Conservation (phyloP, 495 filamentous ascomycete species). For the Parathielavia hyrcaniae region DNA sequence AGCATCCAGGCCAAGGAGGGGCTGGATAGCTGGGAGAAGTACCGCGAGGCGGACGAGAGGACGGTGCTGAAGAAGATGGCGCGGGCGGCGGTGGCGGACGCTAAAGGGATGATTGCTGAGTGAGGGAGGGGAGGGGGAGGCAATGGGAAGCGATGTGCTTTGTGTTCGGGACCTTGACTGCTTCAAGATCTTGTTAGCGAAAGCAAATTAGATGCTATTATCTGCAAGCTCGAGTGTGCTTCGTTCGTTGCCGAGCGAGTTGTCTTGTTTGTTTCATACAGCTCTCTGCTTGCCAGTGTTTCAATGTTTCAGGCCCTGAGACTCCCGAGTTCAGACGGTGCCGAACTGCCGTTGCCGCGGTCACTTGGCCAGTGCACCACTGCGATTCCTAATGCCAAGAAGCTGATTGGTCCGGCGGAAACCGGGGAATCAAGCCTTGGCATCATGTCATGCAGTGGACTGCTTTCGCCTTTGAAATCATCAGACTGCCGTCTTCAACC, state of each 20-base stretch:
- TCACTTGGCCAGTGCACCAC: too few relatives aligned
- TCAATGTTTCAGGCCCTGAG: neutral
- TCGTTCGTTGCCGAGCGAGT: too few relatives aligned
- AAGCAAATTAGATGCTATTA: too few relatives aligned
- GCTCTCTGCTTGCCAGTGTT: neutral
- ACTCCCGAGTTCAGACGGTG: too few relatives aligned
- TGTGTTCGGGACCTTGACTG: too few relatives aligned
- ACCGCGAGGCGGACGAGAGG: constrained; percentile 69
- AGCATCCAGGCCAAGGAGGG: constrained; percentile 80
- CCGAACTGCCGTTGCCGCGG: too few relatives aligned
- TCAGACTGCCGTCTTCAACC: constrained; percentile 9
- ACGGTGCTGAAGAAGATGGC: constrained; percentile 80
- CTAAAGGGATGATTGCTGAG: constrained; percentile 43
- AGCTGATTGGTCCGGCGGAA: constrained; percentile 39
- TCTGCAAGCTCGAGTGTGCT: too few relatives aligned
- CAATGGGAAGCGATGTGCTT: too few relatives aligned
- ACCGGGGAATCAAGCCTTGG: constrained; percentile 33
- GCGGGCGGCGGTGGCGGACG: constrained; percentile 65
- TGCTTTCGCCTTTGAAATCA: constrained; percentile 7
- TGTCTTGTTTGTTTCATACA: too few relatives aligned
- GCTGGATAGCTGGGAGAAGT: constrained; percentile 70
- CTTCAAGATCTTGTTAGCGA: too few relatives aligned
- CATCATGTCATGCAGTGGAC: constrained; percentile 35
- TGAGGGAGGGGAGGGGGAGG: neutral
- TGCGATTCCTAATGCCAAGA: constrained; percentile 28